Evolutionary conservation across 495 filamentous ascomycete species (phyloP).

Genomic region (Daldinia concentrica): DNA sequence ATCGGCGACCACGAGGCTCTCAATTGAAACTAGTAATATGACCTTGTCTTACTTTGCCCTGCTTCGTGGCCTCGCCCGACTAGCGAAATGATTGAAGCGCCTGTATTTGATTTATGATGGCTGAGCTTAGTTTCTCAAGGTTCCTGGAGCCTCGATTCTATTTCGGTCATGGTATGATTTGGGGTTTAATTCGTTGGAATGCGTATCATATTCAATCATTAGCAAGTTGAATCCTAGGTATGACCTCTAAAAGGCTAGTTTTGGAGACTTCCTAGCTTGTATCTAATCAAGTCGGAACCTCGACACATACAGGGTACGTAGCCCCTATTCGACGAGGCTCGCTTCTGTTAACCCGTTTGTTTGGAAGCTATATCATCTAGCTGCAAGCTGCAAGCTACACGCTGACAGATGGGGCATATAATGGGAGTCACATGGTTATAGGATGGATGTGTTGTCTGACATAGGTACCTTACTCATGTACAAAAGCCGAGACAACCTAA

Average conservation of each 20-base stretch:
- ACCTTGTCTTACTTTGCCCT: neutral
- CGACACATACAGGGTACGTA: neutral
- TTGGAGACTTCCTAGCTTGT: neutral
- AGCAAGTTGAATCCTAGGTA: neutral
- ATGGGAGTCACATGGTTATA: slow-evolving; percentile 3
- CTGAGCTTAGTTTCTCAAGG: neutral
- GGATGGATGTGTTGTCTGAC: slow-evolving; percentile 1
- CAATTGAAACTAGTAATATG: neutral
- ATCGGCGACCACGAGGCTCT: neutral
- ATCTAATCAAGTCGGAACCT: neutral
- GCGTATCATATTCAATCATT: neutral
- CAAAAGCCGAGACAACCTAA: neutral
- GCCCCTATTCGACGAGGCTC: neutral
- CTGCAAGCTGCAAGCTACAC: neutral
- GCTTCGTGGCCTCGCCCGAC: neutral
- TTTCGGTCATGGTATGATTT: neutral
- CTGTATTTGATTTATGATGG: neutral
- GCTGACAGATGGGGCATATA: neutral
- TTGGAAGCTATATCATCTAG: neutral
- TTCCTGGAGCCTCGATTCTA: neutral
- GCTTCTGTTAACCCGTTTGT: neutral
- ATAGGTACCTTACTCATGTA: neutral
- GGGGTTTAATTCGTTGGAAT: neutral
- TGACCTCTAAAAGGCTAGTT: neutral
- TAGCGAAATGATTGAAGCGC: neutral